Evolutionary conservation across 2,329 filamentous ascomycete genomes (phyloP).

Genomic region (Fusarium caatingaense): DNA sequence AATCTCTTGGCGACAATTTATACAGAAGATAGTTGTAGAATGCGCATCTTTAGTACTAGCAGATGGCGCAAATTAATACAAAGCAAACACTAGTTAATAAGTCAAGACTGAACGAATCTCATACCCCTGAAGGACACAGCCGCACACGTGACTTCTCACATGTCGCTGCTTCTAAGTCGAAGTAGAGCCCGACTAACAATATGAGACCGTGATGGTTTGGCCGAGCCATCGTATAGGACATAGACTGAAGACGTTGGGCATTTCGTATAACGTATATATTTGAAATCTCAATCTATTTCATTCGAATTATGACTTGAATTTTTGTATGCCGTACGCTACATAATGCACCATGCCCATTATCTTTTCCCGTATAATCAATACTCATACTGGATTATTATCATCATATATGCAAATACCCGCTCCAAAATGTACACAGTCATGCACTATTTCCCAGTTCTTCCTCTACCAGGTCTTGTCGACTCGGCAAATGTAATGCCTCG

Average conservation of each 20-base stretch:
- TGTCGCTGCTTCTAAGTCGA: neutral
- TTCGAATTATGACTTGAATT: slow-evolving; percentile 9
- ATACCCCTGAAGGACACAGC: neutral
- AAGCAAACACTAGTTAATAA: neutral
- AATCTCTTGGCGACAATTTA: neutral
- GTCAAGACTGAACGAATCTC: neutral
- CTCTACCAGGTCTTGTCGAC: slow-evolving; percentile 38
- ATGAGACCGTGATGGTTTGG: neutral
- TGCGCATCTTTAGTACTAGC: neutral
- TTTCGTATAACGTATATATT: neutral
- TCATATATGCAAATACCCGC: slow-evolving; percentile 36
- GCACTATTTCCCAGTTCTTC: slow-evolving; percentile 29
- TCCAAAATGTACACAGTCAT: slow-evolving; percentile 11
- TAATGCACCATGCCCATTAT: slow-evolving; percentile 25
- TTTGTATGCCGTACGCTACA: slow-evolving; percentile 25
- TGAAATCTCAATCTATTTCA: neutral
- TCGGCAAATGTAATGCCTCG: slow-evolving; percentile 73
- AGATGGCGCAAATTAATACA: no score
- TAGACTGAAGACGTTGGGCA: neutral
- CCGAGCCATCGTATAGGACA: neutral
- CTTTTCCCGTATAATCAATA: slow-evolving; percentile 13
- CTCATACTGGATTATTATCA: slow-evolving; percentile 33
- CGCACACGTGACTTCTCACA: slow-evolving; percentile 21
- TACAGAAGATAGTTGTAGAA: neutral
- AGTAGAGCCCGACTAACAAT: neutral